A percentile compares a stretch with the other conserved stretches of the same genome.
Evolutionary conservation across 352 stramenopile genomes (phyloP).

Genomic region (Globisporangium camurandrum): DNA sequence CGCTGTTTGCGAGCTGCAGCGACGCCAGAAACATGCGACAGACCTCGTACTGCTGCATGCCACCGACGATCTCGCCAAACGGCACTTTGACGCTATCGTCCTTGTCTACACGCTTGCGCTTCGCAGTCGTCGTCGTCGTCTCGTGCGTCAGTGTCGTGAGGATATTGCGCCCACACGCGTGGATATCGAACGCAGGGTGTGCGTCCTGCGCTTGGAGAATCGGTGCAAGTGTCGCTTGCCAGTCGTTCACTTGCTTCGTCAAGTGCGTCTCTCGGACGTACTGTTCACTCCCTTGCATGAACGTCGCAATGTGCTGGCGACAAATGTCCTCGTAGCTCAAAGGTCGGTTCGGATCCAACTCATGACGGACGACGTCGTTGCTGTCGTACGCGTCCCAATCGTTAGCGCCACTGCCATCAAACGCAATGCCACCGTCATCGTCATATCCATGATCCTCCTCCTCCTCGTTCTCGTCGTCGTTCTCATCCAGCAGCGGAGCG

Average conservation of each 20-base stretch:
- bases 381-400: background rate
- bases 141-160: slow-evolving; percentile 41
- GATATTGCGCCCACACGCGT: slow-evolving; percentile 56
- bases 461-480: slow-evolving; percentile 15
- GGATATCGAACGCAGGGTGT: slow-evolving; percentile 69
- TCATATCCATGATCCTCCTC: slow-evolving; percentile 21
- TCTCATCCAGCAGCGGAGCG: slow-evolving; percentile 10
- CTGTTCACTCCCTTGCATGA: slow-evolving; percentile 76
- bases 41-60: slow-evolving; percentile 66
- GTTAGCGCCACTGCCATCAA: background rate
- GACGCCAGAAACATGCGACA: slow-evolving; percentile 88
- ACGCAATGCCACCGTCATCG: background rate
- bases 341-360: too few species aligned
- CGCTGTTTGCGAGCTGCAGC: slow-evolving; percentile 88
- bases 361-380: background rate
- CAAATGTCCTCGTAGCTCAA: slow-evolving; percentile 70
- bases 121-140: slow-evolving; percentile 22
- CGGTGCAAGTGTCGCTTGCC: slow-evolving; percentile 68
- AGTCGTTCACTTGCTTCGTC: slow-evolving; percentile 65
- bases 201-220: slow-evolving; percentile 64
- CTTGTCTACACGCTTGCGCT: slow-evolving; percentile 16
- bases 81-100: slow-evolving; percentile 18
- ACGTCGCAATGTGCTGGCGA: slow-evolving; percentile 63
- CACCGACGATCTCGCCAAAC: slow-evolving; percentile 52
- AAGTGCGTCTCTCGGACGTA: slow-evolving; percentile 71